Evolutionary conservation across 2,329 filamentous ascomycete genomes (phyloP).

Genomic region (Pleurostoma richardsiae): DNA sequence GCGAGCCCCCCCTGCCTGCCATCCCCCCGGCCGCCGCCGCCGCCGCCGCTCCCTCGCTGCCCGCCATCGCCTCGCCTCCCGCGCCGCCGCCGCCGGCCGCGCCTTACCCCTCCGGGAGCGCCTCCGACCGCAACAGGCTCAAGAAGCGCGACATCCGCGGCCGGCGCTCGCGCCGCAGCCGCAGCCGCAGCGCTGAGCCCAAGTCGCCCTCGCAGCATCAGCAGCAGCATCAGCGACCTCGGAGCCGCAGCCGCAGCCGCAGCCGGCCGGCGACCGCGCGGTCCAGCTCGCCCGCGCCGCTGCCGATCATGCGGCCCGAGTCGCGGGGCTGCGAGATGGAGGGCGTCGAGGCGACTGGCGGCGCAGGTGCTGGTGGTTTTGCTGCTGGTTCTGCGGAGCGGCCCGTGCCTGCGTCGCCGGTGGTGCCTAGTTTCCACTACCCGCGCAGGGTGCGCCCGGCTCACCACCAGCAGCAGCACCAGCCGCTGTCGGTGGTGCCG

Average conservation of each 20-base stretch:
- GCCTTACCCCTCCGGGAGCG: not conserved
- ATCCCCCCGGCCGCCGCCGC: too few relatives aligned
- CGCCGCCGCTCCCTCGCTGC: too few relatives aligned
- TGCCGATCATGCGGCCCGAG: slow-evolving; percentile 1
- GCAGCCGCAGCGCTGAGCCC: not conserved
- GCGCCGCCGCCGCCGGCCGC: too few relatives aligned
- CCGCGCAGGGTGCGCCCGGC: slow-evolving; percentile 16
- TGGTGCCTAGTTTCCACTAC: slow-evolving; percentile 21
- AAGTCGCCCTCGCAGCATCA: slow-evolving; percentile 5
- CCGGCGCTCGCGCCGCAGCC: slow-evolving; percentile 3
- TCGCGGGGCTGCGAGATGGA: slow-evolving; percentile 2
- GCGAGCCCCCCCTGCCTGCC: too few relatives aligned
- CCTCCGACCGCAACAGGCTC: slow-evolving; percentile 6
- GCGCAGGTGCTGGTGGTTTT: too few relatives aligned
- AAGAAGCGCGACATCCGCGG: slow-evolving; percentile 6
- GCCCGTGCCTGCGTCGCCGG: not conserved
- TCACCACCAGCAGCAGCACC: slow-evolving; percentile 4
- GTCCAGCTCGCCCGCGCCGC: not conserved
- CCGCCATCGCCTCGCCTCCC: too few relatives aligned
- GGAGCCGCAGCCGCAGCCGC: slow-evolving; percentile 3
- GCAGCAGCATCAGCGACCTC: not conserved
- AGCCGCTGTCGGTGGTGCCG: slow-evolving; percentile 33
- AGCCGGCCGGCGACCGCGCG: slow-evolving; percentile 1
- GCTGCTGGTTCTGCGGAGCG: too few relatives aligned
- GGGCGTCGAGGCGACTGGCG: slow-evolving; percentile 2